phyloP scores from a whole-genome alignment of 1,284 basidiomycete species.

The Irpex lacteus region DNA sequence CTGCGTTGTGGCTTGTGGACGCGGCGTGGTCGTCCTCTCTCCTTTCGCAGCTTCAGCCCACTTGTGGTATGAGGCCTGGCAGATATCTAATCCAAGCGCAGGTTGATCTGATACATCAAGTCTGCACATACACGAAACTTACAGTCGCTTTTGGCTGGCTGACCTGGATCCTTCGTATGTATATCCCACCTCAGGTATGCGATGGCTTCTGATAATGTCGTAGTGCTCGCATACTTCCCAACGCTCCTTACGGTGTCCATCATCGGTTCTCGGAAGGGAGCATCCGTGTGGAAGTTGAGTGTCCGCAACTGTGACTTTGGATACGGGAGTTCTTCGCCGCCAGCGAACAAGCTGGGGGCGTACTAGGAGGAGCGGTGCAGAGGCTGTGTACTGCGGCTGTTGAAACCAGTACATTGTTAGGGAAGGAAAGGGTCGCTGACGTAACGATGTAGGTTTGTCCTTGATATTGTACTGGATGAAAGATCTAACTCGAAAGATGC shows the following conservation, averaged over 20 bases:
- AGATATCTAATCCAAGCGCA: neutral
- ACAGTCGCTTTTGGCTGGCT: conserved; percentile 15
- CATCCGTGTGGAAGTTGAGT: conserved; percentile 12
- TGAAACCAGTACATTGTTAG: neutral
- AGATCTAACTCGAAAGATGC: too few species aligned
- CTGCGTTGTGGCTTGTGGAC: conserved; percentile 14
- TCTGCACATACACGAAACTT: conserved; percentile 11
- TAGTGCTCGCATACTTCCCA: conserved; percentile 11
- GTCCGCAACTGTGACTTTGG: conserved; percentile 12
- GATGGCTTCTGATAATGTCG: neutral
- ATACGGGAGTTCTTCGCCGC: conserved; percentile 4
- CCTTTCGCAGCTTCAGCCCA: neutral
- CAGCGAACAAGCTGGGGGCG: too few species aligned
- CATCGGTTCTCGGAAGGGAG: conserved; percentile 7
- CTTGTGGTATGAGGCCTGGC: conserved; percentile 1
- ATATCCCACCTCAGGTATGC: neutral
- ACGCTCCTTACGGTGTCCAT: conserved; percentile 11
- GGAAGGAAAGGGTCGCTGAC: neutral
- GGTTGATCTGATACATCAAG: conserved; percentile 1
- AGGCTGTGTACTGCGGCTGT: neutral
- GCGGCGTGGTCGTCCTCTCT: conserved; percentile 8
- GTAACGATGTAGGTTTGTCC: neutral
- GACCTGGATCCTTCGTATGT: conserved; percentile 11
- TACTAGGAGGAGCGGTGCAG: too few species aligned
- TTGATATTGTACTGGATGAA: too few species aligned